Evolutionary conservation across 768 basidiomycete genomes (phyloP).

Genomic region (Boletus rufocinnamomeus): DNA sequence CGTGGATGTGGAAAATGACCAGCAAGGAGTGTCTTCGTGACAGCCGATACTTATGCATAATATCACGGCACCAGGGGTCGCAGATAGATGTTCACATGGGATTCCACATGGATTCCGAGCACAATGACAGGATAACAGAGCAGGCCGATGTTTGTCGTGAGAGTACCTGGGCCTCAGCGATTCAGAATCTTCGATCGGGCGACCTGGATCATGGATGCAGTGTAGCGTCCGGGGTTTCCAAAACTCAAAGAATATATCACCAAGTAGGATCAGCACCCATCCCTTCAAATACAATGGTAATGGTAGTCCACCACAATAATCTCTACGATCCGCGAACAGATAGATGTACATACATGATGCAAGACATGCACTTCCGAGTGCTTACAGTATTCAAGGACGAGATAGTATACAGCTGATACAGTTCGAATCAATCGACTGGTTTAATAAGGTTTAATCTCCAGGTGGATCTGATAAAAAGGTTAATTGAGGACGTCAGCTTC

Average conservation of each 20-base stretch:
- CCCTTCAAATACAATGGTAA: not conserved
- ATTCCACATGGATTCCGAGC: not conserved
- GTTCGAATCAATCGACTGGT: constrained; percentile 18
- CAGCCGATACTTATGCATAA: not conserved
- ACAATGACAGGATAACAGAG: not conserved
- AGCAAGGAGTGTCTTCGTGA: not conserved
- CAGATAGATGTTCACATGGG: no score
- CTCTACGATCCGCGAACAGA: constrained; percentile 4
- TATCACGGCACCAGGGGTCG: not conserved
- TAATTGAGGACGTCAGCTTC: not conserved
- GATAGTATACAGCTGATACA: constrained; percentile 10
- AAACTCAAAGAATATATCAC: not conserved
- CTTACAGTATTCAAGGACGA: not conserved
- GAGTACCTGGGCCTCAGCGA: not conserved
- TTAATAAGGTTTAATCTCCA: constrained; percentile 35
- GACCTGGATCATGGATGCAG: not conserved
- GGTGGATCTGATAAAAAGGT: constrained; percentile 21
- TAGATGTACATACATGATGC: constrained; percentile 7
- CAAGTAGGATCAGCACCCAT: no score
- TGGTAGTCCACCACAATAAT: not conserved
- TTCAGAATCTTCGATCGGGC: not conserved
- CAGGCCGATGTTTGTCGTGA: not conserved
- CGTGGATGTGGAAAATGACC: not conserved
- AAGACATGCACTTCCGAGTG: constrained; percentile 4
- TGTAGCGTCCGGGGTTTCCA: not conserved